A percentile compares a stretch with the other conserved stretches of the same genome.
Evolutionary conservation across 331 rosid species (phyloP).

Genomic region (Saraca asoca): DNA sequence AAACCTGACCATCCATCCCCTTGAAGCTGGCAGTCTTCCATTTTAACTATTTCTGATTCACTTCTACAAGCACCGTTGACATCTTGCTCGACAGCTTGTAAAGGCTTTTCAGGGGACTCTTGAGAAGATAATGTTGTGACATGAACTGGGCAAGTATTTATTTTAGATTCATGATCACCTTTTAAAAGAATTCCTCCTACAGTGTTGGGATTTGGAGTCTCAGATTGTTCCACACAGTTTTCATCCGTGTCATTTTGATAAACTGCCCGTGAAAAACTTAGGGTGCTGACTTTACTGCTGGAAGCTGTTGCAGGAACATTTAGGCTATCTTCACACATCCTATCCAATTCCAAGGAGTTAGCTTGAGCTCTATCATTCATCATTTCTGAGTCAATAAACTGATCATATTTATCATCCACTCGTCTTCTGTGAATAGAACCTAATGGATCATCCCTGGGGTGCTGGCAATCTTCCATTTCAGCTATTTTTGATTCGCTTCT

Average conservation of each 20-base stretch:
- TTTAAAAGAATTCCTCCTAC: slow-evolving; percentile 31
- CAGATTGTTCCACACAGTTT: slow-evolving; percentile 30
- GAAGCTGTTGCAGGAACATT: slow-evolving; percentile 26
- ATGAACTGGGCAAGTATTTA: slow-evolving; percentile 22
- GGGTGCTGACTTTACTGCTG: slow-evolving; percentile 13
- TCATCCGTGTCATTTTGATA: slow-evolving; percentile 23
- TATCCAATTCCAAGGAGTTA: slow-evolving; percentile 16
- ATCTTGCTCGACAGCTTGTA: neutral
- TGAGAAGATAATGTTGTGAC: slow-evolving; percentile 28
- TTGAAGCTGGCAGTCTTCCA: slow-evolving; percentile 32
- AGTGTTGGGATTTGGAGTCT: slow-evolving; percentile 21
- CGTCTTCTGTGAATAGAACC: slow-evolving; percentile 21
- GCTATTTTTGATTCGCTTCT: slow-evolving; percentile 27
- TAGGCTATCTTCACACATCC: slow-evolving; percentile 20
- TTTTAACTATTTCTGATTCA: slow-evolving; percentile 27
- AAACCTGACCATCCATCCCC: slow-evolving; percentile 30
- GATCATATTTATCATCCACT: slow-evolving; percentile 29
- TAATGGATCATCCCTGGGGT: slow-evolving; percentile 29
- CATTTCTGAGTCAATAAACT: slow-evolving; percentile 33
- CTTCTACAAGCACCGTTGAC: slow-evolving; percentile 23
- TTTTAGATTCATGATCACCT: slow-evolving; percentile 29
- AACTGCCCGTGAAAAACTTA: slow-evolving; percentile 34
- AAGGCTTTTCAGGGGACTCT: slow-evolving; percentile 30
- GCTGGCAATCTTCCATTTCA: slow-evolving; percentile 35
- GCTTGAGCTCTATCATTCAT: slow-evolving; percentile 17